Evolutionary conservation across 495 filamentous ascomycete species (phyloP).

Genomic region (Trichoderma gamsii): DNA sequence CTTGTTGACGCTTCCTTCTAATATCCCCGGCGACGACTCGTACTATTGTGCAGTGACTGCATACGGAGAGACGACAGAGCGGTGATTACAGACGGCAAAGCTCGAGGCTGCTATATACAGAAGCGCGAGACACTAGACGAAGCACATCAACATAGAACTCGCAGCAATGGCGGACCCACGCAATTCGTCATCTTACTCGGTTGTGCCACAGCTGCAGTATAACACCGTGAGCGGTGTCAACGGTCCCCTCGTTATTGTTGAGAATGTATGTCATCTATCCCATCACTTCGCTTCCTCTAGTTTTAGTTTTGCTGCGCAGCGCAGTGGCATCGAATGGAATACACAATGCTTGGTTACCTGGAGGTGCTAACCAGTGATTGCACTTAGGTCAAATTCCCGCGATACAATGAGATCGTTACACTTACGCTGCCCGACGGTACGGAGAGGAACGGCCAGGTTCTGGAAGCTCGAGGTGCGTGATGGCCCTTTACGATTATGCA

Average conservation of each 20-base stretch:
- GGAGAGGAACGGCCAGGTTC: slow-evolving; percentile 86
- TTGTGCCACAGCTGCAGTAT: slow-evolving; percentile 85
- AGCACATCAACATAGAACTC: not conserved
- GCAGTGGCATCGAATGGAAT: not conserved
- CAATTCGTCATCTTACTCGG: slow-evolving; percentile 62
- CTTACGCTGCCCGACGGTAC: slow-evolving; percentile 93
- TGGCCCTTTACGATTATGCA: not conserved
- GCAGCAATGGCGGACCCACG: slow-evolving; percentile 66
- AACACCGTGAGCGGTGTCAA: slow-evolving; percentile 99
- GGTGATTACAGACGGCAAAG: not conserved
- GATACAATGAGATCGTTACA: slow-evolving; percentile 96
- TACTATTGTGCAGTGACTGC: not conserved
- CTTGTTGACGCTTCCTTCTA: not conserved
- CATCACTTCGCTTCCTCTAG: not conserved
- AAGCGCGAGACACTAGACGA: not conserved
- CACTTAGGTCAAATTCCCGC: slow-evolving; percentile 84
- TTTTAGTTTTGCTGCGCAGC: not conserved
- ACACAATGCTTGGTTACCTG: not conserved
- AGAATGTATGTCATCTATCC: slow-evolving; percentile 61
- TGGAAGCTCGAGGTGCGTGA: slow-evolving; percentile 84
- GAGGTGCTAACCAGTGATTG: slow-evolving; percentile 28
- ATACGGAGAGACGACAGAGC: not conserved
- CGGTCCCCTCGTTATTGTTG: slow-evolving; percentile 92
- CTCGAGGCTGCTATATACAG: not conserved
- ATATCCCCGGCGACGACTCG: not conserved